Evolutionary conservation across 1,284 basidiomycete species (phyloP).

Genomic region (Sanghuangporus weigelae): DNA sequence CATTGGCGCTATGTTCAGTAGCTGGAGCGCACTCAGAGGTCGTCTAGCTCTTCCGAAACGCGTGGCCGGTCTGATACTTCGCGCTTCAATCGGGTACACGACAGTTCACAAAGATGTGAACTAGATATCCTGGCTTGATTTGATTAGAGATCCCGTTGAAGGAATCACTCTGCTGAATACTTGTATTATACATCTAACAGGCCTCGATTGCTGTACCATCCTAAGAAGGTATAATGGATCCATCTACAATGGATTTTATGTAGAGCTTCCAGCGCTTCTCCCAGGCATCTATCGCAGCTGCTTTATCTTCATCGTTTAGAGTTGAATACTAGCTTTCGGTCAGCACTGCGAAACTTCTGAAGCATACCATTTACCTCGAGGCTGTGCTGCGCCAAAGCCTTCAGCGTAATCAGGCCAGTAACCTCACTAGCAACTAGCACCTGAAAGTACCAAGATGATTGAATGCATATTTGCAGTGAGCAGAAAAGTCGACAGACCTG

Average conservation of each 20-base stretch:
- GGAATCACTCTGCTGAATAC: too few relatives aligned
- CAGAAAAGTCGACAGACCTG: slow-evolving; percentile 38
- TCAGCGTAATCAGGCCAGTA: slow-evolving; percentile 54
- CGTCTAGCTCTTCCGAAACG: slow-evolving; percentile 16
- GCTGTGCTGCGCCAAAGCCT: slow-evolving; percentile 58
- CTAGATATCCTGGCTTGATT: background rate
- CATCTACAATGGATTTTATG: slow-evolving; percentile 35
- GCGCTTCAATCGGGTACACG: slow-evolving; percentile 21
- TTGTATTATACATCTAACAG: too few relatives aligned
- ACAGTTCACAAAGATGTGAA: background rate
- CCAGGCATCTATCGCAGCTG: slow-evolving; percentile 39
- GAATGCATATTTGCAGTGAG: slow-evolving; percentile 3
- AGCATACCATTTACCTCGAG: slow-evolving; percentile 38
- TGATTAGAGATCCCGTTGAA: background rate
- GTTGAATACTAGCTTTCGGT: slow-evolving; percentile 43
- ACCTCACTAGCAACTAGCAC: slow-evolving; percentile 63
- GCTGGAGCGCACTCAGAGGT: slow-evolving; percentile 25
- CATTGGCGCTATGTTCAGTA: slow-evolving; percentile 14
- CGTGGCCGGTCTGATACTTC: slow-evolving; percentile 22
- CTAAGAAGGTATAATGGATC: background rate
- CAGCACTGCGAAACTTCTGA: background rate
- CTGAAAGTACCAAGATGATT: slow-evolving; percentile 26
- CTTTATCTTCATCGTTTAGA: slow-evolving; percentile 44
- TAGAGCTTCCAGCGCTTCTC: slow-evolving; percentile 50
- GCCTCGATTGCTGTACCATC: background rate